Evolutionary conservation across 148 eudicot species (phyloP), one percentile per base, ranked within the genome.

Genomic region (Camellia lanceoleosa): DNA sequence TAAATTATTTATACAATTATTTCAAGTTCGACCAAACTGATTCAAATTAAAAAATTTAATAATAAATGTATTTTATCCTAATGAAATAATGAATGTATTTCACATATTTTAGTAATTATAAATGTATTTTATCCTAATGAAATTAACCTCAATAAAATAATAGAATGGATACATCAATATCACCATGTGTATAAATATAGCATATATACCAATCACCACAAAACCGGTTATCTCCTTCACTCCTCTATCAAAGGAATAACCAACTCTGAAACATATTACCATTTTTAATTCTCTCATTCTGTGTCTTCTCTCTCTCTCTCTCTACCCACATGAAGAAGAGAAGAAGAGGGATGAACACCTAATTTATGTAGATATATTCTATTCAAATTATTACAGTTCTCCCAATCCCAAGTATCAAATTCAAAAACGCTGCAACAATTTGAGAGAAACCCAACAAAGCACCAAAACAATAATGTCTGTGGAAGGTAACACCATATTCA

Each of bases 401-500:
- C 19, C 12, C 23, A 44, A 15, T 19, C 46, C n/a, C 23, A 9
- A 49, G 23, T 15, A 47, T 20, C 7, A 61, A 23, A 72, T 72
- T 52, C 61, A 72, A 72, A 51, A 30, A 30, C 38, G 75, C 75
- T 20, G 7, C 30, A 30, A 52, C 49, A 23, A 30, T 23, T 65
- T 30, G 68, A 76, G 52, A n/a, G 11, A 41, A 14, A 12, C 41
- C 64, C 71, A 20, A 38, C 54, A 62, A 10, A 77, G 18, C 54
- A 23, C 56, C 38, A 30, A 30, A 30, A 44, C 46, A 44, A 44
- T 58, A 7, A 80, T 84, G 81, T 55, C 82, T 0, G 65, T 80
- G 72, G 80, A 83, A 80, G 88, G 90, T 86, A 76, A 77, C 18
- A 6, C 14, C 10, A 6, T 49, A n/a, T 4, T 30, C 13, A 8